Base-by-base conservation (phyloP, 2,329 filamentous ascomycete genomes). In the Epichloe uncinata region DNA sequence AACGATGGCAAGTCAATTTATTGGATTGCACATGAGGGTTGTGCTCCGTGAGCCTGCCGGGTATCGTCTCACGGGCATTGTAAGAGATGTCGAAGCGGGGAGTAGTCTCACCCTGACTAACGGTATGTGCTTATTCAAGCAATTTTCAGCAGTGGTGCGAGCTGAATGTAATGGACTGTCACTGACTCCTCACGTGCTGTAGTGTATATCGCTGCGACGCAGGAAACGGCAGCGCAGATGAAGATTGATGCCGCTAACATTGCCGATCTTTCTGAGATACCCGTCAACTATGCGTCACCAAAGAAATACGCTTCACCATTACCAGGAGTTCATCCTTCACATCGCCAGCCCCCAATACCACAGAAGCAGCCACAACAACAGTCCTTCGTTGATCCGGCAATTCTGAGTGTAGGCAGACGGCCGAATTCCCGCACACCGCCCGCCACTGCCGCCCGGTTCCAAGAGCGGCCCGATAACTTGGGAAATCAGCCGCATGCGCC, bases 381-480 rank as follows among this genome's bases (percentile, higher is more conserved):
- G 33, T 59, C 72, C 0, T 88, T 93, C 59, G 75, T 83, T n/a
- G 87, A 94, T 58, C 87, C 87, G 11, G 87, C 87, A 3, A 94
- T 94, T 50, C 63, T 94, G 43, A 89, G 86, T 61, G 77, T 87
- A 46, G 72, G 72, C 20, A 69, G 70, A 44, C 68, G 66, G 4
- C 68, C 73, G 1, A 61, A 56, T 26, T 59, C 61, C 0, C 60
- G 51, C 13, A 57, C 62, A 11, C 57, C 57, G 2, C 59, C 60
- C 5, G 57, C 59, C n/a, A 54, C 56, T 9, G 53, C 45, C 4
- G 20, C 13, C 7, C 35, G 53, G 12, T 40, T 42, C 4, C 45
- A 48, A 20, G 30, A 51, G 18, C 48, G 41, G 20, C 47, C 55
- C 13, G 55, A 50, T 38, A 51, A 44, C 40, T 37, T 43, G 16